Percentiles rank a stretch among this genome's conserved stretches.
These are phyloP conservation scores for Arachnopeziza araneosa DNA, from an alignment of 2,329 filamentous ascomycete species.

Conservation along the genomic window DNA sequence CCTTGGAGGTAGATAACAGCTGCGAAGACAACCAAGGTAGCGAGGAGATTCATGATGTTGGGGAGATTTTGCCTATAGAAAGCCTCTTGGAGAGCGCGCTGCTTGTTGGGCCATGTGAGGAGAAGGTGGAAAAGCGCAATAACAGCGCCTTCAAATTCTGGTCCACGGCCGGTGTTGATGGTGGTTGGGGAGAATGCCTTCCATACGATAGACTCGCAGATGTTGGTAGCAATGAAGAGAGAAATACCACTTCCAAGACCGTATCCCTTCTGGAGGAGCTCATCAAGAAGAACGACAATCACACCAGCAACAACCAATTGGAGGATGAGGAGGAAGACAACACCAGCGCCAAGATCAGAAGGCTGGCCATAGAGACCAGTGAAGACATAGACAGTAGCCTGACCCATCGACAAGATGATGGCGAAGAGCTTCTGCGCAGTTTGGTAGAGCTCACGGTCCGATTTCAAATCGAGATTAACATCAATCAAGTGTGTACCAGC, in stretches of 20 bases:
- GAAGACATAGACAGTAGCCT: conserved; percentile 96
- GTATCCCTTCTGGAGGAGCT: conserved; percentile 99
- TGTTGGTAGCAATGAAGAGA: conserved; percentile 99
- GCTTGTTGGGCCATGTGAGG: conserved; percentile 99
- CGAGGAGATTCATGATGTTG: conserved; percentile 98
- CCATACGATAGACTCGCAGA: conserved; percentile 99
- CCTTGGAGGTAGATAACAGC: conserved; percentile 99
- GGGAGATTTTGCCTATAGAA: conserved; percentile 99
- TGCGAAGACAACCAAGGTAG: conserved; percentile 88
- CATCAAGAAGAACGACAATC: conserved; percentile 98
- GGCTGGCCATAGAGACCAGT: conserved; percentile 96
- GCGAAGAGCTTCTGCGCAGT: conserved; percentile 98
- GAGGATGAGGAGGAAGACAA: conserved; percentile 96
- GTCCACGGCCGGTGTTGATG: conserved; percentile 98
- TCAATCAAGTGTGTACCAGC: conserved; percentile 99
- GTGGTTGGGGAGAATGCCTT: conserved; percentile 99
- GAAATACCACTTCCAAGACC: conserved; percentile 98
- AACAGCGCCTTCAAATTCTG: conserved; percentile 97
- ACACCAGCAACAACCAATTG: conserved; percentile 96
- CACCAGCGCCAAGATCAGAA: conserved; percentile 92
- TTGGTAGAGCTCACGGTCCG: conserved; percentile 99
- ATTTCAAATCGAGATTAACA: conserved; percentile 99
- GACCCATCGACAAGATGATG: conserved; percentile 95
- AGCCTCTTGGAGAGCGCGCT: conserved; percentile 93
- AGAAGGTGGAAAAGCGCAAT: conserved; percentile 97